Percentiles rank a stretch among this genome's conserved stretches.
Evolutionary conservation across 2,329 filamentous ascomycete species (phyloP).

Genomic region (Fusarium tjaetaba): DNA sequence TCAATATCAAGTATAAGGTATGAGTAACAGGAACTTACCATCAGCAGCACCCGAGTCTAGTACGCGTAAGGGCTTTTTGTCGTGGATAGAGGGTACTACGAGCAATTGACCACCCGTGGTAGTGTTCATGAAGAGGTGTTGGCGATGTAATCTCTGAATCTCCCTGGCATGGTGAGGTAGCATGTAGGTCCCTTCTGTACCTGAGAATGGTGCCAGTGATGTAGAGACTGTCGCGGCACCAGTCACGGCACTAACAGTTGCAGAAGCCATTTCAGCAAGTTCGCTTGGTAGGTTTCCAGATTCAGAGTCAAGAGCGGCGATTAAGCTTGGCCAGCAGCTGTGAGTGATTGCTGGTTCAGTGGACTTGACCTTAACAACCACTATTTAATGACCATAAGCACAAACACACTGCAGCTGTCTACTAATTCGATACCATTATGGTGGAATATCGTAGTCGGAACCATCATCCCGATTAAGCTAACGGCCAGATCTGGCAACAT

Average conservation of each 20-base stretch:
- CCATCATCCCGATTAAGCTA: neutral
- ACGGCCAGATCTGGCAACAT: neutral
- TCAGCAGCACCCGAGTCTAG: neutral
- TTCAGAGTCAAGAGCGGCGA: neutral
- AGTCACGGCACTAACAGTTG: neutral
- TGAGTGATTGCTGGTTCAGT: neutral
- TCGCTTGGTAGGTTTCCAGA: neutral
- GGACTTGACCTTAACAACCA: fast-evolving
- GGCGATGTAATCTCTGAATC: neutral
- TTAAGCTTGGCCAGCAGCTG: fast-evolving
- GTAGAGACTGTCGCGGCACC: neutral
- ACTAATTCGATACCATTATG: neutral
- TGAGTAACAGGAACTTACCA: neutral
- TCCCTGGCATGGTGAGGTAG: neutral
- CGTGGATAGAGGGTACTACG: neutral
- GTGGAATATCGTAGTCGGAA: neutral
- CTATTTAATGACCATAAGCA: neutral
- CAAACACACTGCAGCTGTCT: too few relatives aligned
- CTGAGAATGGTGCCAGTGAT: neutral
- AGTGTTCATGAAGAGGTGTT: neutral
- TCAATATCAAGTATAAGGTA: fast-evolving
- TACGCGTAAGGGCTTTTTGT: neutral
- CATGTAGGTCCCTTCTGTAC: neutral
- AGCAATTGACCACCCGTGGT: neutral
- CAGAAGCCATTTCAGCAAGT: neutral